A percentile compares a stretch with the other conserved stretches of the same genome.
Conservation (phyloP, 2,329 filamentous ascomycete species). For the Fusarium avenaceum region DNA sequence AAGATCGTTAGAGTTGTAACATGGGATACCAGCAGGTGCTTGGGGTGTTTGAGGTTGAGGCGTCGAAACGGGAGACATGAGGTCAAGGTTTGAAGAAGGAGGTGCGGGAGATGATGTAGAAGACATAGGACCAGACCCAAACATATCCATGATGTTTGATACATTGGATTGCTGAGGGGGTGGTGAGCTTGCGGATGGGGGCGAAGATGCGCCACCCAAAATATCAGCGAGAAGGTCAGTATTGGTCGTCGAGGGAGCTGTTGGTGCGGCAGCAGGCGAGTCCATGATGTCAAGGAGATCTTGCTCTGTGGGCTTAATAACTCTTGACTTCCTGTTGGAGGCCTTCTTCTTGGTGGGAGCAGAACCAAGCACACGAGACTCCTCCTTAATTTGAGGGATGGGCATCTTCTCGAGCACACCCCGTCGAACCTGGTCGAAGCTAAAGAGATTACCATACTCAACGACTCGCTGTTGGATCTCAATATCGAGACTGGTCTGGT, state of each 20-base stretch:
- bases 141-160: conserved; percentile 91
- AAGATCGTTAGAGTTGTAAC: conserved; percentile 89
- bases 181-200: conserved; percentile 57
- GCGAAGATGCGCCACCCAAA: conserved; percentile 77
- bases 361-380: conserved; percentile 89
- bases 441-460: conserved; percentile 96
- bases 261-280: conserved; percentile 68
- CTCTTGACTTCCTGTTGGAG: conserved; percentile 80
- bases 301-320: conserved; percentile 87
- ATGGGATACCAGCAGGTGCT: conserved; percentile 71
- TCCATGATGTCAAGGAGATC: conserved; percentile 96
- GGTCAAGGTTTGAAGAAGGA: conserved; percentile 61
- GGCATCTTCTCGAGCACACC: conserved; percentile 99
- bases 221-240: conserved; percentile 93
- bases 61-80: conserved; percentile 62
- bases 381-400: conserved; percentile 94
- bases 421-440: conserved; percentile 85
- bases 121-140: conserved; percentile 65
- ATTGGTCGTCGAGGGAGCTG: conserved; percentile 73
- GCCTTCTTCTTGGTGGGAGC: conserved; percentile 77
- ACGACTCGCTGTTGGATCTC: conserved; percentile 97
- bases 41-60: conserved; percentile 57
- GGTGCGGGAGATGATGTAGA: conserved; percentile 51
- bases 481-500: conserved; percentile 90
- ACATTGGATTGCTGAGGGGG: conserved; percentile 69